Evolutionary conservation across 345 rosid species (phyloP), one percentile per base, ranked within the genome.

Genomic region (Clarkia xantiana): DNA sequence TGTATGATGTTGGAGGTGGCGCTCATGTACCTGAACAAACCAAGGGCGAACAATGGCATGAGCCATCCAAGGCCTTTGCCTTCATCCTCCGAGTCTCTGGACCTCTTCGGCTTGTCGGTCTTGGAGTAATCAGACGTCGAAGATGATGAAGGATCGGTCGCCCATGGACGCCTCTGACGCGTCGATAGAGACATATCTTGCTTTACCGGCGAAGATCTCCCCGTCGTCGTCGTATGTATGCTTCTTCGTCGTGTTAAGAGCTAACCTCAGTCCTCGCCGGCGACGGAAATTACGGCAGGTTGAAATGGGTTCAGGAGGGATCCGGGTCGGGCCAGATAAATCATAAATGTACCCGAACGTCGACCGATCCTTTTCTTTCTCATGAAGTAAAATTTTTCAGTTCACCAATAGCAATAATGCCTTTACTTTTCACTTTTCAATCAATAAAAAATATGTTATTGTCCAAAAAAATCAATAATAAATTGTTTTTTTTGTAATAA

Each of bases 1-100:
- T 91, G 98, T 44, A 91, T 49, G 62, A 91, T 91, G 58, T 91
- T 91, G n/a, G 98, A 75, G 14, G 94, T 81, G 59, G 95, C 94
- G 71, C 98, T 91, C 87, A 91, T 81, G 73, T 91, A 91, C 20
- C 98, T 75, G 11, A 91, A 68, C 70, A 86, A 55, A 42, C 84
- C 94, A 14, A 91, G 58, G 11, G 79, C 85, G 9, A 91, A 36
- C 51, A 86, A n/a, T 50, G 84, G 84, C 60, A 76, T 18, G 52
- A 86, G 71, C 96, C 98, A 91, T 39, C 79, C 67, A 19, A 91
- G 58, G 18, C 78, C 82, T 36, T 64, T 60, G 57, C 72, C 81
- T 53, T 29, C 67, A 18, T 54, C 69, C 18, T 42, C 76, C 40
- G 11, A 29, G 8, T 39, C 67, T 9, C 50, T 53, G 55, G 86